Conservation (phyloP, 495 filamentous ascomycete genomes). For the Annulohypoxylon nitens region DNA sequence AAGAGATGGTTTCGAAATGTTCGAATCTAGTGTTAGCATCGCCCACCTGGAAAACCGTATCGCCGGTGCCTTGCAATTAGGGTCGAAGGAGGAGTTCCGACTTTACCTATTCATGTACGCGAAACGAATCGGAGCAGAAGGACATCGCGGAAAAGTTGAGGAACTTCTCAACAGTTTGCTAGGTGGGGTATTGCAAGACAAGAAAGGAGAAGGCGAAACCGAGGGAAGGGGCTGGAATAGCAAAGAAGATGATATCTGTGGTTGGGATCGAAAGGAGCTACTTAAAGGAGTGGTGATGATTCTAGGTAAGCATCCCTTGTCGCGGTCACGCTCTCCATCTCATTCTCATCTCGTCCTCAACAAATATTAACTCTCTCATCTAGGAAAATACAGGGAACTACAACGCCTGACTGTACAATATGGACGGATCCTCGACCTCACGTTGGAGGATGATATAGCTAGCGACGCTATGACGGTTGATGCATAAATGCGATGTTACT, state of each 20-base stretch:
- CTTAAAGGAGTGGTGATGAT: conserved; percentile 91
- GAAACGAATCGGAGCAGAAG: conserved; percentile 92
- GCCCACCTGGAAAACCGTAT: conserved; percentile 96
- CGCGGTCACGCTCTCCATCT: conserved; percentile 20
- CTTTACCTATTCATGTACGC: conserved; percentile 96
- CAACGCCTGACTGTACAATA: conserved; percentile 94
- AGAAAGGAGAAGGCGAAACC: conserved; percentile 61
- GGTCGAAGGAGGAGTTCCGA: conserved; percentile 89
- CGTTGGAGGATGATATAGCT: conserved; percentile 64
- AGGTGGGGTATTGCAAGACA: conserved; percentile 74
- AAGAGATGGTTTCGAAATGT: conserved; percentile 89
- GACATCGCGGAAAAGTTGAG: conserved; percentile 86
- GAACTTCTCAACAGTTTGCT: conserved; percentile 85
- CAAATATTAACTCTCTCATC: conserved; percentile 51
- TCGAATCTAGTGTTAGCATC: conserved; percentile 91
- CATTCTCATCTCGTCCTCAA: not conserved
- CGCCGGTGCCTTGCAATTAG: conserved; percentile 86
- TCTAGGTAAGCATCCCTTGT: conserved; percentile 75
- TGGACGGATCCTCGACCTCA: conserved; percentile 77
- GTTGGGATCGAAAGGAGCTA: conserved; percentile 87
- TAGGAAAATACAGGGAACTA: conserved; percentile 93
- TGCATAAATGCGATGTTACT: conserved; percentile 24
- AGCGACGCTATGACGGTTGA: conserved; percentile 49
- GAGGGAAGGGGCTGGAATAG: conserved; percentile 67
- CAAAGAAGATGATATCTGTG: conserved; percentile 78